Evolutionary conservation across 257 asterid genomes (phyloP), one percentile per base, ranked within the genome.

Genomic region (Scutellaria baicalensis): DNA sequence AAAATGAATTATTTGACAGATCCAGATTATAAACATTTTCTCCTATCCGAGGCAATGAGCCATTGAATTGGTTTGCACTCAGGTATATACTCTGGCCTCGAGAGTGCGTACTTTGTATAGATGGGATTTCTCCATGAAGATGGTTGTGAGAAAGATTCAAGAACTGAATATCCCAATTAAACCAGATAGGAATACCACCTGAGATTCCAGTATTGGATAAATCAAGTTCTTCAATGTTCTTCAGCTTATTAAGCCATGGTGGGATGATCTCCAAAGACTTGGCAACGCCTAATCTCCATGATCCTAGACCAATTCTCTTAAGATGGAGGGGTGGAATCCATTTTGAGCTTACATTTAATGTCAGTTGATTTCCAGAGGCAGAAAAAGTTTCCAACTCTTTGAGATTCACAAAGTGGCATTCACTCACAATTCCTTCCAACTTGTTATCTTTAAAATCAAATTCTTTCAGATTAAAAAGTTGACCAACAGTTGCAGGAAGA

Each of bases 1-100:
- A 63, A 18, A 79, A 64, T 11, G 68, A 75, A 67, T 80, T 83
- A 6, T 66, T 16, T 1, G 81, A 80, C 45, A 80, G 79, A 40
- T 83, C 77, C 0, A 83, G 54, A 23, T 59, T 64, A 0, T 2
- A 1, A 20, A 47, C 27, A 2, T 20, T 6, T n/a, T n/a, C 8
- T 38, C 57, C 64, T 6, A 77, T 20, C 6, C 62, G 73, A 3
- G 85, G 83, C 47, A 80, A 58, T 38, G 56, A 43, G 10, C 87
- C 79, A 5, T 33, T 68, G 16, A 83, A 77, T 11, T 68, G 58
- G 68, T 80, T 83, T 17, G 80, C 66, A 20, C 68, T 66, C 75
- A 83, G 57, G 67, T 56, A n/a, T 0, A 78, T 10, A 17, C 8
- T 23, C 8, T 9, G 36, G 14, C 2, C 6, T 8, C n/a, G n/a